These are phyloP conservation scores for Aphanomyces astaci DNA, from an alignment of 352 stramenopile genomes.

Conservation along the genomic window DNA sequence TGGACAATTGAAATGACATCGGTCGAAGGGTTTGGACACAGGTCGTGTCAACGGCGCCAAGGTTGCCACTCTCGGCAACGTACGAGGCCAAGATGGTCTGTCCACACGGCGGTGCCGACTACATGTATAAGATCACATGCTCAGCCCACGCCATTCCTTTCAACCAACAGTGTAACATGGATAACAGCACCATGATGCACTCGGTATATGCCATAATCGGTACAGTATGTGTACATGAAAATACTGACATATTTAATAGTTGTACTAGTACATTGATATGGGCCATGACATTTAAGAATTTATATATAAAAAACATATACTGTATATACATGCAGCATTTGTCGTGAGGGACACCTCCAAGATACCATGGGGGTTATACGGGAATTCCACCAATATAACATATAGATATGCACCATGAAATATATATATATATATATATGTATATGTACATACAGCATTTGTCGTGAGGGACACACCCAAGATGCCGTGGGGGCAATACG, in stretches of 20 bases:
- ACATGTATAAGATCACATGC: too few relatives aligned
- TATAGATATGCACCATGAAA: too few relatives aligned
- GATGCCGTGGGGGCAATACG: constrained; percentile 31
- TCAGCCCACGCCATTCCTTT: too few relatives aligned
- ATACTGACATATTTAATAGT: too few relatives aligned
- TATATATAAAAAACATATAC: too few relatives aligned
- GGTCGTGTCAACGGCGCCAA: background rate
- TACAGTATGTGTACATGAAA: too few relatives aligned
- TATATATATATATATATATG: too few relatives aligned
- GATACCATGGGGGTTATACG: constrained; percentile 31
- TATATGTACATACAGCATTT: background rate
- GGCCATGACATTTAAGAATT: too few relatives aligned
- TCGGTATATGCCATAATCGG: too few relatives aligned
- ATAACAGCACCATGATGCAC: too few relatives aligned
- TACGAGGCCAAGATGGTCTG: background rate
- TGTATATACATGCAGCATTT: background rate
- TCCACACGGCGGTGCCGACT: background rate
- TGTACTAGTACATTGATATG: too few relatives aligned
- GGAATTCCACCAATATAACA: constrained; percentile 40
- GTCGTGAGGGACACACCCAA: background rate
- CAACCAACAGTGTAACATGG: too few relatives aligned
- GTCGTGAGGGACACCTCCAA: background rate
- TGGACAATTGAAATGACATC: background rate
- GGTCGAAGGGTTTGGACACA: background rate
- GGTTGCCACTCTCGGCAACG: background rate